Evolutionary conservation across 202 grass and related monocot genomes (phyloP).

Genomic region (Schoenoplectus triqueter): DNA sequence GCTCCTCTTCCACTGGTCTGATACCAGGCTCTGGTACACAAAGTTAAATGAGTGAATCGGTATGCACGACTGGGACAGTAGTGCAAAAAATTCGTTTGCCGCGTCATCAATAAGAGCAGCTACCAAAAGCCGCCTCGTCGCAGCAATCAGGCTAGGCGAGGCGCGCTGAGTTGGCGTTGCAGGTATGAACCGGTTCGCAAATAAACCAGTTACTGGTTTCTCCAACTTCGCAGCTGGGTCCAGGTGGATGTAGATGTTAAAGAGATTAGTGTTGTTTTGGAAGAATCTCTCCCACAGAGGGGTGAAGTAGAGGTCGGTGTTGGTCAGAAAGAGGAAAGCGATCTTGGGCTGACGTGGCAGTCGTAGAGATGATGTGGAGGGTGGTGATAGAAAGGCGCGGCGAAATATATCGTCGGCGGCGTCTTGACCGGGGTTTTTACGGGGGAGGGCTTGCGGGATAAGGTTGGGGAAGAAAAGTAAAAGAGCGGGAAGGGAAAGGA

Average conservation of each 20-base stretch:
- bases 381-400: constrained; percentile 41
- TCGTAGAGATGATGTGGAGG: not conserved
- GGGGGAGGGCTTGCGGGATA: not conserved
- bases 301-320: constrained; percentile 69
- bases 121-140: constrained; percentile 56
- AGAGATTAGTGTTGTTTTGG: constrained; percentile 34
- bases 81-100: constrained; percentile 70
- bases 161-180: constrained; percentile 64
- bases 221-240: constrained; percentile 46
- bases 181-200: constrained; percentile 58
- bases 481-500: constrained; percentile 9
- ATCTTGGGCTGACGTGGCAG: constrained; percentile 54
- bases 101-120: constrained; percentile 61
- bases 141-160: constrained; percentile 71
- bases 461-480: constrained; percentile 16
- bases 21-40: constrained; percentile 59
- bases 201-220: constrained; percentile 41
- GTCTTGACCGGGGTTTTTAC: not conserved
- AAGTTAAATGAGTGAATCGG: constrained; percentile 70
- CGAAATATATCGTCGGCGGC: constrained; percentile 55
- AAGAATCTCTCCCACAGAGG: constrained; percentile 83
- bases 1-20: constrained; percentile 45
- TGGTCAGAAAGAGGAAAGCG: constrained; percentile 80
- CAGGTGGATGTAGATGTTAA: constrained; percentile 73
- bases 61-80: constrained; percentile 69